These are phyloP conservation scores for Geotrichum aggregatum DNA, from an alignment of 1,139 yeast genomes.

Conservation along the genomic window DNA sequence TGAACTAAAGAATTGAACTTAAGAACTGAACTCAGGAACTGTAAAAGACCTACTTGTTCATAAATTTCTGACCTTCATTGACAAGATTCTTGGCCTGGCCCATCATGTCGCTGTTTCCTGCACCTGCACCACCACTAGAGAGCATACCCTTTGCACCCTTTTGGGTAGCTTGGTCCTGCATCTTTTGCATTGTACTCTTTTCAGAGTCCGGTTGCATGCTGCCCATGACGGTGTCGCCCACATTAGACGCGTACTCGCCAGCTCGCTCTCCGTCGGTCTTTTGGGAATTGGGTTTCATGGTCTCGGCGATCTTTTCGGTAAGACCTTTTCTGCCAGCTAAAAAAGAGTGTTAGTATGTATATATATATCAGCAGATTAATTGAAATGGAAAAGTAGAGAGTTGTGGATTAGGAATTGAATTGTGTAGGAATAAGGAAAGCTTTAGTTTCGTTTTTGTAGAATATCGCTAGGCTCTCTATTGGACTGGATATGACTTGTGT, in stretches of 20 bases:
- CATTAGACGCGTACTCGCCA: constrained; percentile 66
- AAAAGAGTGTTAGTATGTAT: constrained; percentile 1
- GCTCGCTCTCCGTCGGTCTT: constrained; percentile 62
- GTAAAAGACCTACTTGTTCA: too few species aligned
- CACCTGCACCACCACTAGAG: not conserved
- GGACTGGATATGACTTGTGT: too few species aligned
- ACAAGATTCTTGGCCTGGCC: not conserved
- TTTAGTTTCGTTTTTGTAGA: too few species aligned
- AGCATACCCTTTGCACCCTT: not conserved
- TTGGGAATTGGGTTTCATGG: constrained; percentile 66
- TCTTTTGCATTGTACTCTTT: constrained; percentile 67
- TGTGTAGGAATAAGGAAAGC: too few species aligned
- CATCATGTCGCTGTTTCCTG: not conserved
- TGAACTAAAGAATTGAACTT: too few species aligned
- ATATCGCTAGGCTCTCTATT: too few species aligned
- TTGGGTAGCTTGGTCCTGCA: constrained; percentile 1
- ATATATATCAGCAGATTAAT: too few species aligned
- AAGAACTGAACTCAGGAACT: too few species aligned
- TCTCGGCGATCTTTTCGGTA: constrained; percentile 62
- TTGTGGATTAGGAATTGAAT: too few species aligned
- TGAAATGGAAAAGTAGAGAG: not conserved
- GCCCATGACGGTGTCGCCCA: constrained; percentile 60
- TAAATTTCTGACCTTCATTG: not conserved
- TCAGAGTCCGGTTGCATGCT: constrained; percentile 56
- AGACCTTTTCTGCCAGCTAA: constrained; percentile 67